Conservation (phyloP, 2,329 filamentous ascomycete genomes). For the Thermochaetoides dissita region DNA sequence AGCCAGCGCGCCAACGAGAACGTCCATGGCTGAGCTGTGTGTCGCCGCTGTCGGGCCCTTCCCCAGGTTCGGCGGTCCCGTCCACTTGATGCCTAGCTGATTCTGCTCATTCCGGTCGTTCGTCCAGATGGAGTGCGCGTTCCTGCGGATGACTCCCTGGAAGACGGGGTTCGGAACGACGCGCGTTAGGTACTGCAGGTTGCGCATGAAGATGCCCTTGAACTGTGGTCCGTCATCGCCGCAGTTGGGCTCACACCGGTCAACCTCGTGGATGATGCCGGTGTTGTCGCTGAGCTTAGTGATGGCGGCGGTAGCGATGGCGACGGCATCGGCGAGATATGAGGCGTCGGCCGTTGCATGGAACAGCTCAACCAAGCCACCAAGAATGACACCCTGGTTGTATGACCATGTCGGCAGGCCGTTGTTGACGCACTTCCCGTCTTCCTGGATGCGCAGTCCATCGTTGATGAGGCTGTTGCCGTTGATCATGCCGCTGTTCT, state of each 20-base stretch:
- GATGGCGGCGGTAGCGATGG: constrained; percentile 39
- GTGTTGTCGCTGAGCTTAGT: constrained; percentile 24
- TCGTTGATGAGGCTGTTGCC: constrained; percentile 36
- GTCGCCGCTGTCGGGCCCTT: constrained; percentile 37
- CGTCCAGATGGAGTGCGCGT: constrained; percentile 53
- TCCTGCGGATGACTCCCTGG: constrained; percentile 40
- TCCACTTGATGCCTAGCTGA: constrained; percentile 50
- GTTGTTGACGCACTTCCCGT: constrained; percentile 34
- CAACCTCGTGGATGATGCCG: constrained; percentile 36
- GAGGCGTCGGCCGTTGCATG: constrained; percentile 27
- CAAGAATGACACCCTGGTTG: constrained; percentile 42
- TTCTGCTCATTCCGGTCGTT: constrained; percentile 35
- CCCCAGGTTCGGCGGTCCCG: constrained; percentile 35
- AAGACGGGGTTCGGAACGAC: constrained; percentile 36
- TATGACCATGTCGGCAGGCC: constrained; percentile 34
- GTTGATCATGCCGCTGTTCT: constrained; percentile 35
- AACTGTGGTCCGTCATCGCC: constrained; percentile 45
- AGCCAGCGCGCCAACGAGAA: constrained; percentile 44
- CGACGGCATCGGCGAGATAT: constrained; percentile 26
- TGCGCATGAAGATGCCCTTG: constrained; percentile 57
- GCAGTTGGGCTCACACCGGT: constrained; percentile 36
- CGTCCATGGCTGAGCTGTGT: constrained; percentile 53
- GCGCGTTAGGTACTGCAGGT: constrained; percentile 41
- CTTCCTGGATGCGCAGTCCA: constrained; percentile 29
- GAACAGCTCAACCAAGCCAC: constrained; percentile 37